A percentile compares a stretch with the other conserved stretches of the same genome.
phyloP scores from a whole-genome alignment of 306 rosid species.

The Prunus fruticosa region DNA sequence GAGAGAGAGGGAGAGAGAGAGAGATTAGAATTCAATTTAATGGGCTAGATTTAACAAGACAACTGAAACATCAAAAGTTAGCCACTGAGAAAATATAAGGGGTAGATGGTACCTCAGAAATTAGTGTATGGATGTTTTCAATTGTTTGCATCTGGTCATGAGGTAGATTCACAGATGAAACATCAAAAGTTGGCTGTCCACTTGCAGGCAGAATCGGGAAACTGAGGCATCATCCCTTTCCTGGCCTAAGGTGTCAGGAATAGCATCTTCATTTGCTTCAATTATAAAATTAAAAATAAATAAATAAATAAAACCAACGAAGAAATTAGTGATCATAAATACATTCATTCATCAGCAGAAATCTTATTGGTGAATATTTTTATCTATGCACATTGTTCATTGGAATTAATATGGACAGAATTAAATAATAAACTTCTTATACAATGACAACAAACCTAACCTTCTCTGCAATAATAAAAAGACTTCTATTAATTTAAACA shows the following conservation, averaged over 20 bases:
- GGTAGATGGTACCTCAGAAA: slow-evolving; percentile 80
- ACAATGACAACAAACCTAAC: background rate
- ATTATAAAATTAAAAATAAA: slow-evolving; percentile 1
- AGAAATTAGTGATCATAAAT: background rate
- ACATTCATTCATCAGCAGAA: background rate
- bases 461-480: background rate
- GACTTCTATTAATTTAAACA: background rate
- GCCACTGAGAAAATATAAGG: slow-evolving; percentile 3
- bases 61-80: slow-evolving; percentile 1
- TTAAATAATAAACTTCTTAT: background rate
- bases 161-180: slow-evolving; percentile 60
- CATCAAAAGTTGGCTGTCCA: slow-evolving; percentile 44
- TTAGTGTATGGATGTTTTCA: slow-evolving; percentile 74
- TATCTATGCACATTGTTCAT: background rate
- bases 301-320: background rate
- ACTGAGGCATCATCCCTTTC: slow-evolving; percentile 43
- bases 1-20: background rate
- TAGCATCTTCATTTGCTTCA: slow-evolving; percentile 42
- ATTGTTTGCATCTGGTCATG: slow-evolving; percentile 71
- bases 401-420: slow-evolving; percentile 7
- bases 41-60: background rate
- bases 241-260: slow-evolving; percentile 31
- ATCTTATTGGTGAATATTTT: background rate
- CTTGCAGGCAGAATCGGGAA: slow-evolving; percentile 32
- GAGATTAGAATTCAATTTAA: background rate